Percentiles rank a stretch among this genome's conserved stretches.
Conservation (phyloP, 768 basidiomycete species). For the Daedaleopsis sinensis region DNA sequence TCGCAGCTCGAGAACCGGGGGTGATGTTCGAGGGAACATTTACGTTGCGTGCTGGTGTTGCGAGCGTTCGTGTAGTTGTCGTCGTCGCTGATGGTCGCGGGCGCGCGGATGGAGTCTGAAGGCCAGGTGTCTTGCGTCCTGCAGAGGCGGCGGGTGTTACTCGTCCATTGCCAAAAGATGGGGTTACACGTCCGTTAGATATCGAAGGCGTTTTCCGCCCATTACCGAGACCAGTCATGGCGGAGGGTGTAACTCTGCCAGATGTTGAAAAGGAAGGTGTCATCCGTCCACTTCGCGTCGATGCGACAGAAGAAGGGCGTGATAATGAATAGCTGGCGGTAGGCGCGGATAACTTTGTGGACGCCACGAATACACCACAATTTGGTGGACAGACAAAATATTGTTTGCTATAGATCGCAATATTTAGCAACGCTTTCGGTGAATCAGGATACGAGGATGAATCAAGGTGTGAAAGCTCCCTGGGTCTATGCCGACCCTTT, state of each 20-base stretch:
- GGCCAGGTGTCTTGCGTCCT: constrained; percentile 28
- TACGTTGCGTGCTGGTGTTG: constrained; percentile 31
- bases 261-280: constrained; percentile 47
- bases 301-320: constrained; percentile 82
- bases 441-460: neutral
- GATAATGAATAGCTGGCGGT: constrained; percentile 58
- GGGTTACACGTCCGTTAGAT: constrained; percentile 41
- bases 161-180: constrained; percentile 51
- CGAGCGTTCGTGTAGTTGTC: constrained; percentile 1
- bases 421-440: neutral
- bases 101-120: constrained; percentile 19
- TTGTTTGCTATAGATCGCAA: constrained; percentile 51
- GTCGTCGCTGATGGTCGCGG: constrained; percentile 18
- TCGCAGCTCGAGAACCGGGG: constrained; percentile 82
- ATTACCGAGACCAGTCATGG: constrained; percentile 33
- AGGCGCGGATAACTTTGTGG: constrained; percentile 77
- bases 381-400: constrained; percentile 86
- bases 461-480: neutral
- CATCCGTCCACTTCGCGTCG: constrained; percentile 54
- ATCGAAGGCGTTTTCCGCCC: constrained; percentile 51
- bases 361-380: constrained; percentile 91
- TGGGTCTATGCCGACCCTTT: no score
- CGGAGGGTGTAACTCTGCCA: constrained; percentile 50
- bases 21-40: constrained; percentile 55
- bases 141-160: constrained; percentile 44